These are phyloP conservation scores for Plasmopara muralis DNA, from an alignment of 352 stramenopile species.

Conservation along the genomic window DNA sequence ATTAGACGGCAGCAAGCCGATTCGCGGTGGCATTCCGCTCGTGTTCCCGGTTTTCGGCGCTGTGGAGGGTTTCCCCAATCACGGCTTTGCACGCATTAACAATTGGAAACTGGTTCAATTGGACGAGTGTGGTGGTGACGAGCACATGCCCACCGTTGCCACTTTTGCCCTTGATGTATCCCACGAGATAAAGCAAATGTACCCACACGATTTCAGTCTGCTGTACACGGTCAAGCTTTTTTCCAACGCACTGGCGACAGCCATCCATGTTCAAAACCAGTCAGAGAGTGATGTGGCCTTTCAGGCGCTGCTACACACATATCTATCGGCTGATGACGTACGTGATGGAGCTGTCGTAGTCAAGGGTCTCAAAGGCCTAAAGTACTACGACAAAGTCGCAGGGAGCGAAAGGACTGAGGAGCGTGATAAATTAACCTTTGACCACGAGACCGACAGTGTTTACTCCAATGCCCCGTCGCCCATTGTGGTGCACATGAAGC, in stretches of 20 bases:
- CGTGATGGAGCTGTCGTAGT: conserved; percentile 54
- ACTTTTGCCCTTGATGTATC: conserved; percentile 52
- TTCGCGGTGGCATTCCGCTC: conserved; percentile 93
- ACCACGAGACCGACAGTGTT: conserved; percentile 85
- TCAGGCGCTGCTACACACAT: conserved; percentile 94
- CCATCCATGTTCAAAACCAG: conserved; percentile 89
- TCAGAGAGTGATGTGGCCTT: conserved; percentile 80
- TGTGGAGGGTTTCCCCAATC: conserved; percentile 83
- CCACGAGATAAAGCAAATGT: conserved; percentile 47
- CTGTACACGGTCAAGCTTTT: conserved; percentile 86
- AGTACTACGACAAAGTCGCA: conserved; percentile 88
- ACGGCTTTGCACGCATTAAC: conserved; percentile 89
- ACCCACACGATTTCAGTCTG: conserved; percentile 73
- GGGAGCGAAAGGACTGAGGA: conserved; percentile 49
- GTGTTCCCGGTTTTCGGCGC: conserved; percentile 95
- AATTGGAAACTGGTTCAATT: conserved; percentile 58
- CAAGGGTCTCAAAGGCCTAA: conserved; percentile 79
- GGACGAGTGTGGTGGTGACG: conserved; percentile 32
- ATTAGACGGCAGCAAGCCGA: conserved; percentile 90
- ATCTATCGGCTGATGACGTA: conserved; percentile 83
- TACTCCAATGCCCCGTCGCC: conserved; percentile 66
- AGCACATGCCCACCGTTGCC: conserved; percentile 40
- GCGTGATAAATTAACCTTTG: conserved; percentile 54
- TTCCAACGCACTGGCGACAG: conserved; percentile 72
- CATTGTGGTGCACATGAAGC: conserved; percentile 63